Percentiles rank a stretch among this genome's conserved stretches.
These are phyloP conservation scores for Millerozyma miso DNA, from an alignment of 805 yeast species.

Conservation along the genomic window DNA sequence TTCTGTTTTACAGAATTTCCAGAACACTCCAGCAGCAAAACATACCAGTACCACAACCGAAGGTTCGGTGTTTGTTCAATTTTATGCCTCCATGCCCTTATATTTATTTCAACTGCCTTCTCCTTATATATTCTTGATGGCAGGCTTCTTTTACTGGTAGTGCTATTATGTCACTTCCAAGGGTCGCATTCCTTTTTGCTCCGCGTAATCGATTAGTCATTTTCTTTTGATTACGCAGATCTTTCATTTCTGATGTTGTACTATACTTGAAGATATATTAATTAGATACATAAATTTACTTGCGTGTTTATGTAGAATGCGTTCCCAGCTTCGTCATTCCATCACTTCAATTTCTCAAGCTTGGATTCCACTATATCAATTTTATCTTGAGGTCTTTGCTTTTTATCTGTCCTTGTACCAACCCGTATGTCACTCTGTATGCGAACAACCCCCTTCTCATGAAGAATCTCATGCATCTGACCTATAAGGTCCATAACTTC, in stretches of 20 bases:
- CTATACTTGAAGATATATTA: not conserved
- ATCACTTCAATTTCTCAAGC: constrained; percentile 13
- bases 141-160: no score
- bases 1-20: no score
- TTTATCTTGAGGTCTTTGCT: constrained; percentile 69
- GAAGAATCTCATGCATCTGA: constrained; percentile 67
- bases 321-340: not conserved
- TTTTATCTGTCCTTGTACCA: constrained; percentile 78
- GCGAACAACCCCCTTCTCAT: constrained; percentile 64
- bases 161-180: no score
- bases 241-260: not conserved
- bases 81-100: no score
- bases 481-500: constrained; percentile 81
- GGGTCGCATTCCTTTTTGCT: no score
- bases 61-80: no score
- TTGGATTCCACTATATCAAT: constrained; percentile 60
- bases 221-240: no score
- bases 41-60: no score
- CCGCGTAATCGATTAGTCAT: no score
- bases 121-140: no score
- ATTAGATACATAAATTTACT: not conserved
- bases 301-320: not conserved
- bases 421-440: constrained; percentile 84
- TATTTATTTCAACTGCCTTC: no score
- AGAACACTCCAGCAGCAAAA: no score